These are phyloP conservation scores for Aegilops longissima DNA, from an alignment of 176 grass and related monocot genomes.

Conservation along the genomic window DNA sequence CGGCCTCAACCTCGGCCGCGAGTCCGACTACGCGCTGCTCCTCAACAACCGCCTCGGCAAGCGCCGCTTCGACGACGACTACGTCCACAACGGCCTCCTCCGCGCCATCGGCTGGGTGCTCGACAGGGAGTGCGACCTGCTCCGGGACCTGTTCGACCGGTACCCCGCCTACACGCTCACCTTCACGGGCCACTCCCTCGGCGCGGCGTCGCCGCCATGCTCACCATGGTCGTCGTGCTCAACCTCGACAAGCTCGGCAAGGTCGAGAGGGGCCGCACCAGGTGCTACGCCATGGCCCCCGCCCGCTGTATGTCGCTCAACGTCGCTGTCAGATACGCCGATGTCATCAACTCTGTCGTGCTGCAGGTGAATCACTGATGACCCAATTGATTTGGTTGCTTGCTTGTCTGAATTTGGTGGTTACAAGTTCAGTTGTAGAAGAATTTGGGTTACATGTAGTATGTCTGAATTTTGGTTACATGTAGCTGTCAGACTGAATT, in stretches of 20 bases:
- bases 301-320: conserved; percentile 94
- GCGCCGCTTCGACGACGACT: conserved; percentile 71
- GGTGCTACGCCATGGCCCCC: conserved; percentile 78
- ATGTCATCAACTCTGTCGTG: conserved; percentile 86
- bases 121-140: conserved; percentile 71
- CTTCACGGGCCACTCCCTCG: conserved; percentile 75
- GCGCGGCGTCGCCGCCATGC: conserved; percentile 73
- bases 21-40: conserved; percentile 76
- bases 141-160: conserved; percentile 51
- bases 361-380: conserved; percentile 44
- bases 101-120: conserved; percentile 72
- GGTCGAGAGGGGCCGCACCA: conserved; percentile 46
- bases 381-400: too few species aligned
- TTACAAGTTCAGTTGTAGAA: too few species aligned
- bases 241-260: conserved; percentile 76
- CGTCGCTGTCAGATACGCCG: conserved; percentile 82
- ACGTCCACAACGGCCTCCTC: conserved; percentile 86
- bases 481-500: too few species aligned
- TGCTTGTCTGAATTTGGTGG: too few species aligned
- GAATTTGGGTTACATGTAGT: too few species aligned
- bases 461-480: too few species aligned
- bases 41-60: conserved; percentile 86
- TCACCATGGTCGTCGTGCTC: conserved; percentile 69
- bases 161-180: conserved; percentile 74
- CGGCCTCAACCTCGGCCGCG: conserved; percentile 71